Evolutionary conservation across 306 rosid genomes (phyloP), one percentile per base, ranked within the genome.

Genomic region (Herpetospermum pedunculosum): DNA sequence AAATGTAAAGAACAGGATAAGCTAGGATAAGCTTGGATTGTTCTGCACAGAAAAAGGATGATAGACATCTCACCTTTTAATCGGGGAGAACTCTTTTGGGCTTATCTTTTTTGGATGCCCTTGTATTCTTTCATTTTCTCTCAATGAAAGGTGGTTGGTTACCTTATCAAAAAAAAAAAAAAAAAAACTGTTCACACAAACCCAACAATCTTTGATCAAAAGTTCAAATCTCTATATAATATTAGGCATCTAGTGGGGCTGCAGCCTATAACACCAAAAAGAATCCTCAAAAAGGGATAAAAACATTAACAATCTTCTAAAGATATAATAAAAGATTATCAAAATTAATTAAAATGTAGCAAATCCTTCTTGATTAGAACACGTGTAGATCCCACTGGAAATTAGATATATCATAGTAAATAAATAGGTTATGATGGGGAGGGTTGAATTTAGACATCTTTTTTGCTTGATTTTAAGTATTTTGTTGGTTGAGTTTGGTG

Each of bases 21-120:
- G 63, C 80, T 82, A 49, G 30, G 32, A 16, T 70, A 44, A 32
- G 63, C 80, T 82, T 78, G 76, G 76, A 74, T 76, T 59, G 49
- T 74, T 72, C 72, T 76, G 49, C 82, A 55, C 76, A 76, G 76
- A 43, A 80, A 78, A 77, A 15, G 44, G 40, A 44, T 67, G 73
- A 68, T 41, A 44, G 23, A 4, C 25, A 69, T 25, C 38, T 26
- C 40, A 67, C 50, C 19, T 40, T 68, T 69, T 40, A 43, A 43
- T 26, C 44, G n/a, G 38, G 73, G 54, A 44, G 14, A 68, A 43
- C 37, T 68, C 54, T 23, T n/a, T n/a, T n/a, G n/a, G n/a, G n/a
- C n/a, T n/a, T n/a, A n/a, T n/a, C n/a, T n/a, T n/a, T n/a, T n/a
- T n/a, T n/a, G n/a, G n/a, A n/a, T n/a, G n/a, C n/a, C n/a, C n/a